Conservation (phyloP, 2,329 filamentous ascomycete genomes). For the Pyrenochaeta sp. region DNA sequence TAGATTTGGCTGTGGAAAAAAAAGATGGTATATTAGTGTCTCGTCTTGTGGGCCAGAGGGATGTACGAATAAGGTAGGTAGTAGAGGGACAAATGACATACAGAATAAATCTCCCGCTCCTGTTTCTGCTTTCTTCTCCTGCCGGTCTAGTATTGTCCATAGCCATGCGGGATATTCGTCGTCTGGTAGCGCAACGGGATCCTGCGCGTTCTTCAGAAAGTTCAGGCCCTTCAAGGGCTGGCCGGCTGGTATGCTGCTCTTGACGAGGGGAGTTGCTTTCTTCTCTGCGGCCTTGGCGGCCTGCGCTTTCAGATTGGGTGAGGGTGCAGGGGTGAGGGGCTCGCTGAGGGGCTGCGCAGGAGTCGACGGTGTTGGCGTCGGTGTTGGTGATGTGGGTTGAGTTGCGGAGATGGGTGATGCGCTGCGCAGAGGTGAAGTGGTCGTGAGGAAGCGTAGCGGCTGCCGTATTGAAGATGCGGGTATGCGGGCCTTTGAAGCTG, state of each 20-base stretch:
- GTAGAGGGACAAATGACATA: constrained; percentile 62
- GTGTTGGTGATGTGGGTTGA: constrained; percentile 38
- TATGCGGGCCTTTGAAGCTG: constrained; percentile 35
- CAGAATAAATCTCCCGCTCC: constrained; percentile 79
- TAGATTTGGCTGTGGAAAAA: constrained; percentile 68
- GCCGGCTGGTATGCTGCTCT: constrained; percentile 68
- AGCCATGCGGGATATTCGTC: constrained; percentile 82
- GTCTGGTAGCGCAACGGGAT: constrained; percentile 78
- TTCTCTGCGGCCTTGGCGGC: constrained; percentile 36
- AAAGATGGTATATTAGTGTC: constrained; percentile 3
- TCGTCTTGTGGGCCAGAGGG: too few relatives aligned
- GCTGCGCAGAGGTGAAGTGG: constrained; percentile 26
- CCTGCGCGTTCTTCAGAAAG: constrained; percentile 75
- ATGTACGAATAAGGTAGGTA: background rate
- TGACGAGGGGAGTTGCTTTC: constrained; percentile 41
- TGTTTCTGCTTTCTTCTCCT: constrained; percentile 63
- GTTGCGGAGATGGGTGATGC: constrained; percentile 38
- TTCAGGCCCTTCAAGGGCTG: constrained; percentile 78
- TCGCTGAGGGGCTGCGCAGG: constrained; percentile 58
- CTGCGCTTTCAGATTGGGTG: constrained; percentile 33
- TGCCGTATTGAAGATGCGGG: constrained; percentile 10
- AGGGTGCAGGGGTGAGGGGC: constrained; percentile 39
- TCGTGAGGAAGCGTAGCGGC: constrained; percentile 38
- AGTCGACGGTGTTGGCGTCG: constrained; percentile 55
- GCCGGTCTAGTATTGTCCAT: constrained; percentile 73